phyloP scores from a whole-genome alignment of 148 eudicot genomes.

The Chenopodium quinoa region DNA sequence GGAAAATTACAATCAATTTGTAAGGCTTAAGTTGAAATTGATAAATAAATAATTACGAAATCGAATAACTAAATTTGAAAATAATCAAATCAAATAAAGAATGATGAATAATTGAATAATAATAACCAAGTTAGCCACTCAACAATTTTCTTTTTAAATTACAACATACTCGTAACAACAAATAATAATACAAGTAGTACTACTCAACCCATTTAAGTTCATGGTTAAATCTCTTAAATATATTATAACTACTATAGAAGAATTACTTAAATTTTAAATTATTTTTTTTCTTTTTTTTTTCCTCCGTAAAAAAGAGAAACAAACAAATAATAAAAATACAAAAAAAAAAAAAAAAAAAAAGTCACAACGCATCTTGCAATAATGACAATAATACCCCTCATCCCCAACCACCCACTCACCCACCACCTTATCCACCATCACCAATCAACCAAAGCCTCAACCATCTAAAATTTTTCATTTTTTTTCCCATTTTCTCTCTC shows the following conservation, averaged over 20 bases:
- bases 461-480: neutral
- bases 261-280: slow-evolving; percentile 7
- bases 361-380: slow-evolving; percentile 28
- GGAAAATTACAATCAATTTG: too few species aligned
- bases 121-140: neutral
- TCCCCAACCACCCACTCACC: slow-evolving; percentile 24
- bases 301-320: slow-evolving; percentile 4
- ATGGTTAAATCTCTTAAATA: neutral
- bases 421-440: neutral
- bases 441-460: neutral
- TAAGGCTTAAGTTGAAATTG: too few species aligned
- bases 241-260: neutral
- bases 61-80: too few species aligned
- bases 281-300: neutral
- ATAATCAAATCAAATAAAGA: neutral
- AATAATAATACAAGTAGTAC: neutral
- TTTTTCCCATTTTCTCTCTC: neutral
- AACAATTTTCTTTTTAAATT: neutral
- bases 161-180: slow-evolving; percentile 1
- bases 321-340: slow-evolving; percentile 22
- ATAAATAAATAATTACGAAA: too few species aligned
- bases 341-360: slow-evolving; percentile 27
- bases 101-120: neutral
- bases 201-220: neutral
- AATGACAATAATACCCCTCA: slow-evolving; percentile 50